Conservation (phyloP, 306 rosid species). For the Rosa persica region DNA sequence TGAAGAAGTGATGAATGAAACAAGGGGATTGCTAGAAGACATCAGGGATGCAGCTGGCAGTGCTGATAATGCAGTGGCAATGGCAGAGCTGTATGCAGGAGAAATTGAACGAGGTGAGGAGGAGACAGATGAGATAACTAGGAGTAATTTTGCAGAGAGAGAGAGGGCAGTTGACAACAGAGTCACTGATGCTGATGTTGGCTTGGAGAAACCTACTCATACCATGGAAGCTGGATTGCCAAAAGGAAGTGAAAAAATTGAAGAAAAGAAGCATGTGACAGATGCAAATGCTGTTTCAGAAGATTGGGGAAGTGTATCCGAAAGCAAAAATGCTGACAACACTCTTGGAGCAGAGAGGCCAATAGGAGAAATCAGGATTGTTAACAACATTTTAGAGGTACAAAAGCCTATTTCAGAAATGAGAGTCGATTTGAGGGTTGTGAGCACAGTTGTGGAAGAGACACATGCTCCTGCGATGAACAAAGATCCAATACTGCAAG, state of each 20-base stretch:
- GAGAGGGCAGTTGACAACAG: constrained; percentile 1
- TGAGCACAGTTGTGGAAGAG: constrained; percentile 10
- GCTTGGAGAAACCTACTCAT: not conserved
- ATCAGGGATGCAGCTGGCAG: constrained; percentile 47
- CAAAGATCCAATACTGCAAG: not conserved
- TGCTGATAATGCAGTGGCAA: constrained; percentile 21
- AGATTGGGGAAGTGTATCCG: not conserved
- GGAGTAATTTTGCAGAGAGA: constrained; percentile 10
- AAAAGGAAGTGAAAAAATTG: not conserved
- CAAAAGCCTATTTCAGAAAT: not conserved
- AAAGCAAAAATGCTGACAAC: not conserved
- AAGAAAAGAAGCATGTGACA: not conserved
- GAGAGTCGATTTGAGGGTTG: not conserved
- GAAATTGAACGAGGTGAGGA: constrained; percentile 10
- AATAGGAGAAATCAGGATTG: not conserved
- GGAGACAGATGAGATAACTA: constrained; percentile 14
- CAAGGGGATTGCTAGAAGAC: constrained; percentile 40
- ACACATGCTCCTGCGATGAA: not conserved
- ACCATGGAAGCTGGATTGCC: not conserved
- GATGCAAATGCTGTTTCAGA: not conserved
- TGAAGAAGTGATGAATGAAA: constrained; percentile 40
- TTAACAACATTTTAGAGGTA: not conserved
- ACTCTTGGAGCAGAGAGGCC: not conserved
- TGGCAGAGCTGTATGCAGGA: not conserved
- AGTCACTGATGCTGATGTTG: not conserved